Evolutionary conservation across 2,329 filamentous ascomycete species (phyloP), one percentile per base, ranked within the genome.

Genomic region (Monosporascus sp.): DNA sequence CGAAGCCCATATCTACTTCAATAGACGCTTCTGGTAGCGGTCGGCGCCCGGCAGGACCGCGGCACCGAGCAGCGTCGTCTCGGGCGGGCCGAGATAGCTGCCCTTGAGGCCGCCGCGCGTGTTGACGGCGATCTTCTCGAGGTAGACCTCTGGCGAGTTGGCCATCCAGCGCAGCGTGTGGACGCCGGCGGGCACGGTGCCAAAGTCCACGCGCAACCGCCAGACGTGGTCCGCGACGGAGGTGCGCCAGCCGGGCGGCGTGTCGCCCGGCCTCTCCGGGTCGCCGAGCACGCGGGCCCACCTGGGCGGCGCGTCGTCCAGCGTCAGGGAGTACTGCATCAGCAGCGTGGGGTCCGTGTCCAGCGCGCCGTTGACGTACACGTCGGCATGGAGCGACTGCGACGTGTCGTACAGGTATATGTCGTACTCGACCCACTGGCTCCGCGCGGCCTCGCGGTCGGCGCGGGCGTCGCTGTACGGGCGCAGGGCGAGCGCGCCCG

Each of bases 161-260:
- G 64, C 58, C 41, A 66, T 58, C 53, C 68, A 62, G 16, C 65
- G 63, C 6, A 73, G 51, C 1, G 55, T 60, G 49, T 73, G 70
- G 17, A 48, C 45, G 0, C 71, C 71, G 17, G 54, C 48, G 0
- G 41, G 37, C 1, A 64, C 53, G 4, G 52, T 53, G 2, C 63
- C 61, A 7, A 71, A 19, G 7, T 60, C 58, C 20, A 70, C 67
- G 17, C 68, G 72, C 50, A 73, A 76, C 5, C 66, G 70, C 79
- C 79, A 82, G 7, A 76, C 75, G 27, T 73, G 65, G 50, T 80
- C 74, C 16, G 76, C 75, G 1, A 81, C 79, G 0, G 76, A 77
- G 9, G 63, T 60, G 7, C 70, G 65, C 79, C 79, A 83, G 7
- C 72, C 73, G 0, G 72, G 72, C 2, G 80, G 79, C 55, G 63